A percentile compares a stretch with the other conserved stretches of the same genome.
Conservation (phyloP, 2,329 filamentous ascomycete genomes). For the Fusarium sp. region DNA sequence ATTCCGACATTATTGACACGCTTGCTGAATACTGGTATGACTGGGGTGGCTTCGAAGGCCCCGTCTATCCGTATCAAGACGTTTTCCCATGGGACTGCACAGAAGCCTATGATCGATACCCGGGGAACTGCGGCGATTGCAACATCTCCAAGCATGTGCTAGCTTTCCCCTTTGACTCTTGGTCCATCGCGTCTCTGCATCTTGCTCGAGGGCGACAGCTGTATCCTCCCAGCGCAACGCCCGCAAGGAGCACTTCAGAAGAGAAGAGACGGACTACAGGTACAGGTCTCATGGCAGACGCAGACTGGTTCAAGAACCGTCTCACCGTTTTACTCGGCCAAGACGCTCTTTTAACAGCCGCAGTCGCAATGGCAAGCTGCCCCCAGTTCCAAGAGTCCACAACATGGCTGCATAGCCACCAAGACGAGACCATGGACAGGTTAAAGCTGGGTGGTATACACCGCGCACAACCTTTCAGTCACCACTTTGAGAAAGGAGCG, state of each 20-base stretch:
- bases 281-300: constrained; percentile 32
- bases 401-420: constrained; percentile 47
- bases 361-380: constrained; percentile 50
- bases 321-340: constrained; percentile 48
- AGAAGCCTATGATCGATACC: constrained; percentile 53
- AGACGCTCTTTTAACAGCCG: constrained; percentile 46
- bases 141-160: constrained; percentile 57
- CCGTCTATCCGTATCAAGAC: constrained; percentile 53
- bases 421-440: constrained; percentile 44
- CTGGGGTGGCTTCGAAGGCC: constrained; percentile 53
- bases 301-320: constrained; percentile 51
- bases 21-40: constrained; percentile 58
- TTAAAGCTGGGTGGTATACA: constrained; percentile 55
- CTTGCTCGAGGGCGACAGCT: constrained; percentile 48
- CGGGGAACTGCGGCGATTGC: constrained; percentile 52
- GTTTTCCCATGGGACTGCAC: constrained; percentile 60
- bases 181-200: constrained; percentile 54
- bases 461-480: constrained; percentile 55
- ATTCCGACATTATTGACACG: constrained; percentile 55
- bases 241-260: rapidly evolving
- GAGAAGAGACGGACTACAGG: constrained; percentile 2
- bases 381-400: constrained; percentile 45
- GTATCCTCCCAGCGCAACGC: constrained; percentile 42
- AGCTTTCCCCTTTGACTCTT: constrained; percentile 57
- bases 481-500: constrained; percentile 50